Evolutionary conservation across 768 basidiomycete species (phyloP).

Genomic region (Tylopilus subfusipes): DNA sequence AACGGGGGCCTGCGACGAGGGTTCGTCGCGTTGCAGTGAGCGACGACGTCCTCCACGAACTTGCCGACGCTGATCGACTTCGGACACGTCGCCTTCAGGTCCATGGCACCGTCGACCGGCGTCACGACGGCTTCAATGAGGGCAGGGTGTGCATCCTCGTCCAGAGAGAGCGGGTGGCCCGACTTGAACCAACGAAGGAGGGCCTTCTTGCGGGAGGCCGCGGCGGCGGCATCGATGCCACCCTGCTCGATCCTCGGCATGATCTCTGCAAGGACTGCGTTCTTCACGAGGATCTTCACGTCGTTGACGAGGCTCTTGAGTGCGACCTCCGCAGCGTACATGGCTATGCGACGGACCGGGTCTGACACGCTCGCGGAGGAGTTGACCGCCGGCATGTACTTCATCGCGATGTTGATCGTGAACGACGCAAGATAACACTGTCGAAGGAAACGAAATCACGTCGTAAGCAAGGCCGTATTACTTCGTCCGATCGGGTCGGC

Average conservation of each 20-base stretch:
- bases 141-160: not conserved
- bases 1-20: not conserved
- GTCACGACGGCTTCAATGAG: not conserved
- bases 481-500: no score
- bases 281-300: not conserved
- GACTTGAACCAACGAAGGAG: not conserved
- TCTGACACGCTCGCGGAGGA: no score
- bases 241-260: not conserved
- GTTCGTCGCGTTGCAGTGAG: not conserved
- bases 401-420: not conserved
- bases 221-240: not conserved
- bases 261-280: not conserved
- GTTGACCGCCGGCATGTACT: not conserved
- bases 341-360: not conserved
- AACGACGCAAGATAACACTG: not conserved
- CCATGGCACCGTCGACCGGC: not conserved
- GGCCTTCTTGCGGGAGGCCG: not conserved
- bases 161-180: not conserved
- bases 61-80: not conserved
- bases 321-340: not conserved
- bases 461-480: no score
- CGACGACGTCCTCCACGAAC: not conserved
- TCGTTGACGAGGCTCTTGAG: not conserved
- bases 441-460: no score
- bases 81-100: not conserved